Evolutionary conservation across 768 basidiomycete genomes (phyloP), one percentile per base, ranked within the genome.

Genomic region (Calocera cornea): DNA sequence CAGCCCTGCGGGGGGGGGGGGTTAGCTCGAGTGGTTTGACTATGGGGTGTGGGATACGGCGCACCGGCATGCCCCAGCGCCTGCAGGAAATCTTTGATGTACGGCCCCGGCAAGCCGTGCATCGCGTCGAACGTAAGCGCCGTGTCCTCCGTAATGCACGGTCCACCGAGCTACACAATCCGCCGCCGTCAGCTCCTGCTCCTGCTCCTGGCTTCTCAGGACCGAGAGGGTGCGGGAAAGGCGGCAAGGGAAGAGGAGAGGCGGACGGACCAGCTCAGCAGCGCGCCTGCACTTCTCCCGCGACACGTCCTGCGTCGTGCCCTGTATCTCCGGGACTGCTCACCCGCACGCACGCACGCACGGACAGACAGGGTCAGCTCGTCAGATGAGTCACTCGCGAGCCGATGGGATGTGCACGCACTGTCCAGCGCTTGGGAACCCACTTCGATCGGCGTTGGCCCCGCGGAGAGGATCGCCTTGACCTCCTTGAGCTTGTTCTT

Each of bases 301-400:
- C 0, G 95, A 92, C 12, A 99, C 88, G 74, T 97, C 91, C 69
- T 87, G 84, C 0, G 94, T 97, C 3, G 88, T 88, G 22, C 95
- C 95, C 76, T 99, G 95, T 2, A 98, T 79, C 76, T 99, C 95
- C 1, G 93, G 92, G 34, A 97, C 95, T 97, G 66, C 36, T 38
- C 47, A 64, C 47, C 44, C 50, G 50, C 5, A 64, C n/a, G 29
- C 54, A 64, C 34, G 29, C 14, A 34, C n/a, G 27, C 11, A 60
- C 27, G 31, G 31, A 27, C 8, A 14, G 31, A 16, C 7, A 60
- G 31, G 31, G 54, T n/a, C 49, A 54, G 11, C 49, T 10, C 63
- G 63, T 64, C 63, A 64, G 27, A 27, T 44, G 34, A 47, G 65
- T 17, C 34, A n/a, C n/a, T 16, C 14, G n/a, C 38, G 41, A 66